A percentile compares a stretch with the other conserved stretches of the same genome.
Evolutionary conservation across 306 rosid genomes (phyloP).

Genomic region (Fagus sylvatica): DNA sequence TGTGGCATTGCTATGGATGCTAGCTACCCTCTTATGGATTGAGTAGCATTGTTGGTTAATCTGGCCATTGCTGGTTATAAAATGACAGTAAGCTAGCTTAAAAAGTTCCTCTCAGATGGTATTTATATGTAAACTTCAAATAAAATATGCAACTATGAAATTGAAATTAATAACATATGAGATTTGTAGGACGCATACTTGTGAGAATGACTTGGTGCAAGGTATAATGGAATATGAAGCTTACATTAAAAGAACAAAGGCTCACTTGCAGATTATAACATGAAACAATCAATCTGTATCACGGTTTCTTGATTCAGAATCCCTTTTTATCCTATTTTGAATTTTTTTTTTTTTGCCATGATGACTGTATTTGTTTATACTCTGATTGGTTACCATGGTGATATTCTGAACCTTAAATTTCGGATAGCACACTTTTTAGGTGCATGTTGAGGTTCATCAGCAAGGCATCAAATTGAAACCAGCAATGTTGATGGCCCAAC

Average conservation of each 20-base stretch:
- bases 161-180: conserved; percentile 20
- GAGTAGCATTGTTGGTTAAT: conserved; percentile 17
- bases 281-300: not conserved
- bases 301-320: not conserved
- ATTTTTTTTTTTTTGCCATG: no score
- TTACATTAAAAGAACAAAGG: not conserved
- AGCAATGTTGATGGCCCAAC: no score
- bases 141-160: conserved; percentile 14
- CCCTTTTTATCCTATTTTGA: not conserved
- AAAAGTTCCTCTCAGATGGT: not conserved
- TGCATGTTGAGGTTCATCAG: no score
- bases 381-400: no score
- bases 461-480: no score
- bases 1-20: conserved; percentile 75
- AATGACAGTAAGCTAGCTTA: conserved; percentile 24
- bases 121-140: conserved; percentile 9
- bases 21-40: conserved; percentile 60
- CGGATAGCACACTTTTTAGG: no score
- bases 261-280: not conserved
- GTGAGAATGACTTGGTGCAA: not conserved
- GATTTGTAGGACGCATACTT: conserved; percentile 10
- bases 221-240: not conserved
- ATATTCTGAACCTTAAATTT: no score
- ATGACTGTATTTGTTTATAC: no score
- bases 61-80: conserved; percentile 17